Conservation (phyloP, 2,329 filamentous ascomycete species). For the Metarhizium album region DNA sequence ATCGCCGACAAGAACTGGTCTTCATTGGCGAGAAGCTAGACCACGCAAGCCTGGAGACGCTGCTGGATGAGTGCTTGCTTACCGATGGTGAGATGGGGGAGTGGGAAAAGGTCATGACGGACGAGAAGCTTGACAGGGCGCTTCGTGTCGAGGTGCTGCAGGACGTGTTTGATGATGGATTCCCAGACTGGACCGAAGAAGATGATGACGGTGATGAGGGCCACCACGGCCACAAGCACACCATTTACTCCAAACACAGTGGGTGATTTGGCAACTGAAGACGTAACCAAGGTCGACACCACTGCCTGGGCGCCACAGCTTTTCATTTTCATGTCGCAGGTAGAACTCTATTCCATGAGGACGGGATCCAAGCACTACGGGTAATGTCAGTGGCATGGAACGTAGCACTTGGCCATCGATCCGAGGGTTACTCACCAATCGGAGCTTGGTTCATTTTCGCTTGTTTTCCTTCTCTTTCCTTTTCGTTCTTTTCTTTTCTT, state of each 20-base stretch:
- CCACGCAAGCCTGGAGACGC: slow-evolving; percentile 33
- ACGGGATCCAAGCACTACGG: no score
- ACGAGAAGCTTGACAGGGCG: slow-evolving; percentile 21
- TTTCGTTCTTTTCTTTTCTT: no score
- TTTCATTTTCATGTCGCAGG: no score
- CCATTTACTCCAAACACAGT: slow-evolving; percentile 1
- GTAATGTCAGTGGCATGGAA: no score
- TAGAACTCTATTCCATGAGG: no score
- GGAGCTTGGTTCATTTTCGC: no score
- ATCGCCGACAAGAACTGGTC: slow-evolving; percentile 60
- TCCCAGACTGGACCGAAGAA: slow-evolving; percentile 41
- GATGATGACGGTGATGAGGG: slow-evolving; percentile 24
- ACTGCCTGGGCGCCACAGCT: no score
- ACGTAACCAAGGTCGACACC: no score
- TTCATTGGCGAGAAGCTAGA: slow-evolving; percentile 61
- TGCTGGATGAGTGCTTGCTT: slow-evolving; percentile 51
- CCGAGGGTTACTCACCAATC: no score
- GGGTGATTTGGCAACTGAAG: neutral
- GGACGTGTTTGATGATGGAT: slow-evolving; percentile 47
- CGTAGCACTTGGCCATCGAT: no score
- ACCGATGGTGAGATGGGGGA: slow-evolving; percentile 45
- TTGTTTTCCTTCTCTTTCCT: no score
- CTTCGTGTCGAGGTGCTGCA: slow-evolving; percentile 35
- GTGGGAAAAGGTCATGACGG: slow-evolving; percentile 43
- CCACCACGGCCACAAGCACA: slow-evolving; percentile 8